Percentiles rank a stretch among this genome's conserved stretches.
phyloP scores from a whole-genome alignment of 2,329 filamentous ascomycete species.

The Aschersonia sp. region DNA sequence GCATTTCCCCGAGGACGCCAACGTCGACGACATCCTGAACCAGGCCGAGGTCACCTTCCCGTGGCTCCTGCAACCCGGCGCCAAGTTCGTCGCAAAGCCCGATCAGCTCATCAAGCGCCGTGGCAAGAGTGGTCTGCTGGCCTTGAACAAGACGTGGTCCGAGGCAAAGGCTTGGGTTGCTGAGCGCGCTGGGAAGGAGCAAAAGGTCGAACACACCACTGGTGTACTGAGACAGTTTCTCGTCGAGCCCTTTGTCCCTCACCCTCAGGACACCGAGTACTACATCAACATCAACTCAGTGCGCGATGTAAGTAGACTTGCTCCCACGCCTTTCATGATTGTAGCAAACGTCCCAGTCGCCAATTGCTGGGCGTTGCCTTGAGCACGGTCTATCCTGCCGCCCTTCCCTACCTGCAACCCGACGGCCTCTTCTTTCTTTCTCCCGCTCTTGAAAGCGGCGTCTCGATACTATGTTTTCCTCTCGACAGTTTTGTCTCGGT shows the following conservation, averaged over 20 bases:
- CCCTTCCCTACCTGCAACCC: too few species aligned
- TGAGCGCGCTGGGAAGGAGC: conserved; percentile 77
- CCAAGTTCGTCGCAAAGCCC: conserved; percentile 97
- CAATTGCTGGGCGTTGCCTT: too few species aligned
- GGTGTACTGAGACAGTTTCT: conserved; percentile 90
- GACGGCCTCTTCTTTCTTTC: too few species aligned
- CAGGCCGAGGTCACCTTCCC: conserved; percentile 94
- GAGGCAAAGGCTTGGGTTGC: conserved; percentile 92
- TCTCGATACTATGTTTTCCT: too few species aligned
- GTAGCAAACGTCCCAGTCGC: conserved; percentile 2
- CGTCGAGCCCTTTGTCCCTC: conserved; percentile 95
- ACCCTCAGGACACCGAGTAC: conserved; percentile 91
- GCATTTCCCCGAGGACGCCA: conserved; percentile 80
- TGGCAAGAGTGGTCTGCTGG: conserved; percentile 94
- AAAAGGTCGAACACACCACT: conserved; percentile 83
- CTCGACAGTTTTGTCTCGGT: too few species aligned
- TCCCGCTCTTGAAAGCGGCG: too few species aligned
- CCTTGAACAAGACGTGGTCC: conserved; percentile 92
- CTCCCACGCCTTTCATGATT: conserved; percentile 9
- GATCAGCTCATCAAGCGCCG: conserved; percentile 99
- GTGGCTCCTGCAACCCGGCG: conserved; percentile 70
- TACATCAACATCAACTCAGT: conserved; percentile 99
- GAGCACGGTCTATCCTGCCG: neutral
- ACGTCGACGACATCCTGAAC: conserved; percentile 72
- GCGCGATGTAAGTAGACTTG: conserved; percentile 68